Evolutionary conservation across 2,329 filamentous ascomycete species (phyloP).

Genomic region (Sporothrix dimorphospora): DNA sequence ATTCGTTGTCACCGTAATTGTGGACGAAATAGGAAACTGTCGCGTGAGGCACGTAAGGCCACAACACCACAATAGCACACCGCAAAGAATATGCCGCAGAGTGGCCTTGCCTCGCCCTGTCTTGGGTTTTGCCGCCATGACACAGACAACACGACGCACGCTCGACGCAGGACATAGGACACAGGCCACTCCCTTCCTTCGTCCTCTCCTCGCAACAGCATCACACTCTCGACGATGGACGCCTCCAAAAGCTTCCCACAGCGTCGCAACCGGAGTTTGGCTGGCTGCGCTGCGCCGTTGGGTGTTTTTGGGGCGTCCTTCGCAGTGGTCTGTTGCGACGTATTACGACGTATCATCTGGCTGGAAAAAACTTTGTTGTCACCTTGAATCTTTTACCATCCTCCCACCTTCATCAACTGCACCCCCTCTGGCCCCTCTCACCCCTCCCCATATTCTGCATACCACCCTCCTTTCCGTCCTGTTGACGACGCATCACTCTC

Average conservation of each 20-base stretch:
- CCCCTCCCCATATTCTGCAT: constrained; percentile 13
- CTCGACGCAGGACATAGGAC: background rate
- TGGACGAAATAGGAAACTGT: constrained; percentile 10
- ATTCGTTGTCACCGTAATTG: background rate
- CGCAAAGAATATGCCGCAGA: background rate
- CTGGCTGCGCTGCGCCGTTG: constrained; percentile 2
- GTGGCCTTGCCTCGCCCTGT: background rate
- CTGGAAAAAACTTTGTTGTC: background rate
- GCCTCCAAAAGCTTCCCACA: background rate
- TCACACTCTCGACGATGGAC: background rate
- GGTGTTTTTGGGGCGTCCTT: background rate
- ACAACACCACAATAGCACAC: background rate
- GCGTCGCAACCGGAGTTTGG: constrained; percentile 6
- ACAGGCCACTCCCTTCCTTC: background rate
- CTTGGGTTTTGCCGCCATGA: background rate
- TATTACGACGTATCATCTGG: constrained; percentile 6
- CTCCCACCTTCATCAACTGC: background rate
- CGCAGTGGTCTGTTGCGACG: background rate
- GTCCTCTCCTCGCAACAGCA: background rate
- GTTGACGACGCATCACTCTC: constrained; percentile 1
- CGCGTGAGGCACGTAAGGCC: background rate
- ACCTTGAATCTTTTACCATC: background rate
- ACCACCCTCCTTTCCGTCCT: background rate
- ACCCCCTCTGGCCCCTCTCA: background rate
- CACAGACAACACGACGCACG: background rate